Base-by-base conservation (phyloP, 805 yeast genomes). In the Tetrapisispora pingtungensis region DNA sequence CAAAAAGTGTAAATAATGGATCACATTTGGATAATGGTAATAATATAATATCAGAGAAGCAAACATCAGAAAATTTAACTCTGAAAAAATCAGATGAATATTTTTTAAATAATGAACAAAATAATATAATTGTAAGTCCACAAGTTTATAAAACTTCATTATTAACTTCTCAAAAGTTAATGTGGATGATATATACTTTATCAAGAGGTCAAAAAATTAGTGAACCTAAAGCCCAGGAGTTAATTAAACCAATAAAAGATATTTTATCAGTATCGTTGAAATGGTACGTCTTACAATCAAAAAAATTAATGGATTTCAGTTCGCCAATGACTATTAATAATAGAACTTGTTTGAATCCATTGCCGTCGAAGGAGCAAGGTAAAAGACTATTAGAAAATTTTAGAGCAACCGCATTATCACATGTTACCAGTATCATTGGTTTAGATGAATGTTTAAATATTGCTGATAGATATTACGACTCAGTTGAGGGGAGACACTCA, bases 291-390 rank as follows among this genome's bases (percentile, higher is more conserved):
- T 45, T 53, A 24, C 52, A 58, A 42, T 46, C 49, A 28, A 56
- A 55, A 34, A 50, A 50, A 31, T n/a, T 53, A 28, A 50, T 57
- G 22, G 60, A 56, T 43, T 53, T 51, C 33, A 49, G 58, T 14
- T 49, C 51, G n/a, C 60, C 59, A 5, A 36, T 48, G 7, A 35
- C 42, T 15, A 45, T 50, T 18, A 42, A 49, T 20, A 47, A 47
- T 38, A 46, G 47, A 13, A 35, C 32, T n/a, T 45, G 41, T 12
- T 27, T 57, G 14, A 49, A 48, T 33, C 50, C 58, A 2, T 36
- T 60, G 27, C 65, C 65, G 1, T 46, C 59, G 4, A 50, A 51
- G 33, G 54, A 47, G 13, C 57, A 52, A 30, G 47, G 57, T n/a
- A 51, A 49, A 34, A 40, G 54, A 18, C 40, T 58, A n/a, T 40